These are phyloP conservation scores for Rhodotorula sp. DNA, from an alignment of 1,284 basidiomycete genomes.

Conservation along the genomic window DNA sequence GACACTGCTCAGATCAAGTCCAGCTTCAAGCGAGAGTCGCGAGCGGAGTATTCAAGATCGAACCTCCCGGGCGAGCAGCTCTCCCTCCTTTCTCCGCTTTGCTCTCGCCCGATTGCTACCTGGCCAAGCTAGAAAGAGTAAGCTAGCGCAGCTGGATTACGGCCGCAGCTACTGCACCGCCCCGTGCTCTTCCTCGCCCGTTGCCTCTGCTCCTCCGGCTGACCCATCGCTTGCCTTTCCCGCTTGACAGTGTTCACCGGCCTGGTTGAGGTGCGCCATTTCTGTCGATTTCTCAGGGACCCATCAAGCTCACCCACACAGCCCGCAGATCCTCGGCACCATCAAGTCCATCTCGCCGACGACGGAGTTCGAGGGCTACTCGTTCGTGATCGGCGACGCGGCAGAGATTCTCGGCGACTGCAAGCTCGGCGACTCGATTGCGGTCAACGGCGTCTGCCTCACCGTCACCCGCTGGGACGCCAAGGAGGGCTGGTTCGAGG, in stretches of 20 bases:
- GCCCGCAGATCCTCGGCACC: constrained; percentile 69
- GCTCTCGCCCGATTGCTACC: not conserved
- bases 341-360: constrained; percentile 61
- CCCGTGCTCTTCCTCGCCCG: not conserved
- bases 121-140: not conserved
- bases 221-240: not conserved
- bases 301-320: not conserved
- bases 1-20: no score
- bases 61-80: not conserved
- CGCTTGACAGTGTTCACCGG: constrained; percentile 49
- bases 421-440: constrained; percentile 91
- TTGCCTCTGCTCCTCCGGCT: not conserved
- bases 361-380: constrained; percentile 65
- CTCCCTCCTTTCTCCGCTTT: no score
- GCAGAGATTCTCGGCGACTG: constrained; percentile 84
- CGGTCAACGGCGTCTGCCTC: constrained; percentile 78
- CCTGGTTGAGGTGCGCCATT: constrained; percentile 45
- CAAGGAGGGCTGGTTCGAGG: constrained; percentile 77
- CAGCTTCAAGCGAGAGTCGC: not conserved
- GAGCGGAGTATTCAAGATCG: not conserved
- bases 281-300: no score
- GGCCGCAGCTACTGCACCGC: no score
- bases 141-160: not conserved
- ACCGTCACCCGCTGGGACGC: constrained; percentile 84
- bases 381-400: constrained; percentile 74